Evolutionary conservation across 495 filamentous ascomycete genomes (phyloP), one percentile per base, ranked within the genome.

Genomic region (Trichoderma orchidacearum): DNA sequence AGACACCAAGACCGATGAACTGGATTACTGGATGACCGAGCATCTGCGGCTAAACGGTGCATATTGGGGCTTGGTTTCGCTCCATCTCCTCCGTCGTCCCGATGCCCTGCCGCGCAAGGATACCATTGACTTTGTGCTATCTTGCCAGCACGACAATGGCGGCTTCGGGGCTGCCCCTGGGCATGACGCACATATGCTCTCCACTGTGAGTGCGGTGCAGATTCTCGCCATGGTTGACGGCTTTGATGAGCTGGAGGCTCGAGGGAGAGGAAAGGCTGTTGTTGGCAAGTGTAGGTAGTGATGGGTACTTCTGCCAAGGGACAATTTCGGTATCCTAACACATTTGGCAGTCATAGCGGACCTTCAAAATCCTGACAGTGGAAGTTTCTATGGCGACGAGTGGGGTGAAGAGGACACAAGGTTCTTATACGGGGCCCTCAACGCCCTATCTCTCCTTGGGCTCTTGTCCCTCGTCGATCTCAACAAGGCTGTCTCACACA

Each of bases 1-100:
- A 59, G 90, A 98, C 68, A 90, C 83, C 53, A 86, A 86, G 60
- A 88, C 85, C 72, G 90, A 96, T 72, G 89, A 95, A 66, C 82
- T 95, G 58, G 90, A 96, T 67, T 97, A 97, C 72, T 95, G 90
- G 84, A 78, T 96, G 61, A 97, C 94, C 5, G 90, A 96, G 70
- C 93, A 98, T 64, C 81, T 98, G 54, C 88, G 93, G 50, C 75
- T 97, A 30, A 95, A 90, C 66, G 93, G 93, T 30, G 79, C 97
- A 32, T 98, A 98, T 70, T 98, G 93, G 93, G 93, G 94, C 27
- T 73, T 98, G 55, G 92, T 82, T 3, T 85, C 92, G 13, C 79
- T 97, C 7, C 85, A 96, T 72, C 77, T 97, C 15, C 81, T 98
- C 36, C 81, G 83, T 51, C 83, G 81, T 53, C 87, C 90, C 5